phyloP scores from a whole-genome alignment of 2,329 filamentous ascomycete genomes.

The Ramularia endophylla region DNA sequence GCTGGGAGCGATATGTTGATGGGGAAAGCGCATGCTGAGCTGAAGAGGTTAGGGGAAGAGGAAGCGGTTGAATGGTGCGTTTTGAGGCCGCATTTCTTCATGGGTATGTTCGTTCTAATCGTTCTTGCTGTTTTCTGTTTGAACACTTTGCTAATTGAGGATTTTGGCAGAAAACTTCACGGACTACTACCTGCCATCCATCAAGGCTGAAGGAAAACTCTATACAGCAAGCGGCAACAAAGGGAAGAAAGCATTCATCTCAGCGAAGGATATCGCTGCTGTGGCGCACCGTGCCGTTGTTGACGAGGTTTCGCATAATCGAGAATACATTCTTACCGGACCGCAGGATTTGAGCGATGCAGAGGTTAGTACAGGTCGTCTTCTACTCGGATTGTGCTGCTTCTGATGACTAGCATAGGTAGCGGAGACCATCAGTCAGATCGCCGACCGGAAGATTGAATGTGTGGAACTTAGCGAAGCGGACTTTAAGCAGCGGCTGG shows the following conservation, averaged over 20 bases:
- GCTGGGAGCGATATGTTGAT: slow-evolving; percentile 5
- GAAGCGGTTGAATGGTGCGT: slow-evolving; percentile 37
- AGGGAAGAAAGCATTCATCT: slow-evolving; percentile 45
- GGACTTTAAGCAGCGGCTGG: too few relatives aligned
- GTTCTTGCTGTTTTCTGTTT: neutral
- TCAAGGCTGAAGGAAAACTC: slow-evolving; percentile 37
- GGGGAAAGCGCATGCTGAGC: slow-evolving; percentile 9
- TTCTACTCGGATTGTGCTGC: too few relatives aligned
- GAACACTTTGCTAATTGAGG: neutral
- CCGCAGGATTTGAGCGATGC: too few relatives aligned
- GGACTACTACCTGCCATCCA: slow-evolving; percentile 25
- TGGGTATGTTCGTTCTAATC: slow-evolving; percentile 30
- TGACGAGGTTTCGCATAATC: slow-evolving; percentile 16
- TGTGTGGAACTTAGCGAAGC: too few relatives aligned
- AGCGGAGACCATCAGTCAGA: too few relatives aligned
- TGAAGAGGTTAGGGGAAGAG: slow-evolving; percentile 19
- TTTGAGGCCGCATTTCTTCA: slow-evolving; percentile 47
- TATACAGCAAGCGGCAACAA: slow-evolving; percentile 36
- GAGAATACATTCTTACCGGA: too few relatives aligned
- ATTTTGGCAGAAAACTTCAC: slow-evolving; percentile 43
- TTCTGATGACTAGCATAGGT: too few relatives aligned
- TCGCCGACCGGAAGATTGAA: too few relatives aligned
- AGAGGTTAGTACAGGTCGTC: too few relatives aligned
- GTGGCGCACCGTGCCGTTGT: slow-evolving; percentile 40
- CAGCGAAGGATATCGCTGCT: slow-evolving; percentile 43